Evolutionary conservation across 805 yeast genomes (phyloP), one percentile per base, ranked within the genome.

Genomic region (Tetrapisispora fleetii): DNA sequence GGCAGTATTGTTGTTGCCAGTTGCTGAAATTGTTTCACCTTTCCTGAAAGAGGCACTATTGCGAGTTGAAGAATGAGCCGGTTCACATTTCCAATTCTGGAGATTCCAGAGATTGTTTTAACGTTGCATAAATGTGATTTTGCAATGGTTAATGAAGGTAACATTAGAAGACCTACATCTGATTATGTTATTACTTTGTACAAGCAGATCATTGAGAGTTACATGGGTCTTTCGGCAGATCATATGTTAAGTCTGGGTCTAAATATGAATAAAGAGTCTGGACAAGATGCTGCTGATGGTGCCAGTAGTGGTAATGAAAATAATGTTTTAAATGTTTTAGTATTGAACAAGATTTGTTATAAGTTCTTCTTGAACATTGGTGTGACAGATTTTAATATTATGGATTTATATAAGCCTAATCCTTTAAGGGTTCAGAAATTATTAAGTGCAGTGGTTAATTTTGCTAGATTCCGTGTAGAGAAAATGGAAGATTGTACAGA

Each of bases 351-450:
- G 46, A 77, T 78, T 6, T 75, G 85, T 54, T 74, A 72, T 60
- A 75, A 73, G 58, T 84, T 86, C 62, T 72, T 86, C 54, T 73
- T 74, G 41, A 81, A 76, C 50, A 81, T 91, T 59, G 95, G 95
- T 0, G 77, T 89, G 2, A 73, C 78, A 49, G 95, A 89, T 63
- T 85, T 88, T 59, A 76, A 80, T 40, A 70, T 88, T 45, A 72
- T 77, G 67, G 96, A 89, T 67, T 69, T 89, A 30, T 71, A 78
- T 50, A 80, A 79, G 54, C 96, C 96, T 0, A 95, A 88, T n/a
- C 70, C 85, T 0, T 65, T 63, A 37, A 70, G 95, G 50, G 72
- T 79, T 1, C 69, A 80, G 52, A 69, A 91, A 43, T 72, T 87
- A 19, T 64, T 88, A 27, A 86, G 95, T 60, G 93, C 93, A 0